Evolutionary conservation across 1,139 yeast genomes (phyloP).

Genomic region (Kazachstania sp.): DNA sequence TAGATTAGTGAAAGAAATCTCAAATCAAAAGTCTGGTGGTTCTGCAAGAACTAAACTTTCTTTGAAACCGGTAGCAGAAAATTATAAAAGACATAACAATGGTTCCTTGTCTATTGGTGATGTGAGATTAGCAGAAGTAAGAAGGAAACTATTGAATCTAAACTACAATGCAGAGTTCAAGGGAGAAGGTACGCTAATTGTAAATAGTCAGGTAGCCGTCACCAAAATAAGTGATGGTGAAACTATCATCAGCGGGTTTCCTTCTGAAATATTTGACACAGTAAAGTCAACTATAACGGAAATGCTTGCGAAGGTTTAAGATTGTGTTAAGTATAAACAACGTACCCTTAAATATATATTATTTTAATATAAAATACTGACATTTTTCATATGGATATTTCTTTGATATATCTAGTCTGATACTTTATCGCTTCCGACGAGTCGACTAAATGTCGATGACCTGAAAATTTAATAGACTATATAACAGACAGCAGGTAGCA

Average conservation of each 20-base stretch:
- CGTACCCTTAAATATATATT: not conserved
- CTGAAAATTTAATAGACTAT: too few relatives aligned
- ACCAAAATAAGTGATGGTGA: constrained; percentile 76
- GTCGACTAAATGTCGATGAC: too few relatives aligned
- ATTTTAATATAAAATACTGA: not conserved
- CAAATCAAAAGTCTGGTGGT: constrained; percentile 14
- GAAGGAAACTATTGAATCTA: constrained; percentile 47
- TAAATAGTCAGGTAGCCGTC: constrained; percentile 69
- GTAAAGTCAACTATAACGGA: constrained; percentile 69
- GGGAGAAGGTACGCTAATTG: constrained; percentile 87
- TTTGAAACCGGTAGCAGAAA: constrained; percentile 23
- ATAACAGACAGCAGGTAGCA: too few relatives aligned
- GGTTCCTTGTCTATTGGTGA: constrained; percentile 73
- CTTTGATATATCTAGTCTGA: too few relatives aligned
- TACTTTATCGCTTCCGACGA: too few relatives aligned
- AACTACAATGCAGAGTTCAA: constrained; percentile 78
- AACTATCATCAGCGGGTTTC: constrained; percentile 73
- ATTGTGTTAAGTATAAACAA: not conserved
- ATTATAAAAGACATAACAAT: constrained; percentile 20
- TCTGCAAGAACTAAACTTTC: constrained; percentile 17
- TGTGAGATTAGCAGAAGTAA: constrained; percentile 71
- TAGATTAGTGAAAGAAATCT: constrained; percentile 42
- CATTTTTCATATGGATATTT: not conserved
- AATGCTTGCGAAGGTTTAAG: constrained; percentile 56
- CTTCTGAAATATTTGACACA: constrained; percentile 67